Conservation (phyloP, 352 stramenopile genomes). For the Phytophthora rubi region DNA sequence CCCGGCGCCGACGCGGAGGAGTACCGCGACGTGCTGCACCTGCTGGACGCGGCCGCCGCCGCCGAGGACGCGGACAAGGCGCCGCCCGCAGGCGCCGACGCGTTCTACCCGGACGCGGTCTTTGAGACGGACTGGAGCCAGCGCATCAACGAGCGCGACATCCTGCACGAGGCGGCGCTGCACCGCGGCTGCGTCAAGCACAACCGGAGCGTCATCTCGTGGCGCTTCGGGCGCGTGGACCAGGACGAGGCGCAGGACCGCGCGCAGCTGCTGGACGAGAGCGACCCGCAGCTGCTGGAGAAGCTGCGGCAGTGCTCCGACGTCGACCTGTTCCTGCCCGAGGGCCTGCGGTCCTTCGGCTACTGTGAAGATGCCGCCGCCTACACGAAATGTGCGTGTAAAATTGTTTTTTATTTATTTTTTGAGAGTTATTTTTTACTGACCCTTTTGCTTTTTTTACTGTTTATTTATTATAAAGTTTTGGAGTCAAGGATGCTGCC, state of each 20-base stretch:
- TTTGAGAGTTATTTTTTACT: neutral
- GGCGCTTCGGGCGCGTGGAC: slow-evolving; percentile 24
- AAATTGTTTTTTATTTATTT: neutral
- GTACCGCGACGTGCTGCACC: slow-evolving; percentile 25
- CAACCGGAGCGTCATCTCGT: slow-evolving; percentile 48
- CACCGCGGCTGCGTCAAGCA: slow-evolving; percentile 47
- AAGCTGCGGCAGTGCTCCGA: slow-evolving; percentile 57
- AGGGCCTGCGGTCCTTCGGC: slow-evolving; percentile 50
- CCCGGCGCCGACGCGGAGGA: slow-evolving; percentile 6
- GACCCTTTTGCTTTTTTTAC: slow-evolving; percentile 1
- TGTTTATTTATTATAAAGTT: slow-evolving; percentile 23
- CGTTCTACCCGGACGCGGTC: slow-evolving; percentile 38
- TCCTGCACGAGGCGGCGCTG: slow-evolving; percentile 50
- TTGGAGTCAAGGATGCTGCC: slow-evolving; percentile 54
- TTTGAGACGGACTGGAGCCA: slow-evolving; percentile 42
- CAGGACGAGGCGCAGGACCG: slow-evolving; percentile 15
- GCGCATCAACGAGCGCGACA: slow-evolving; percentile 37
- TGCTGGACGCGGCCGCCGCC: slow-evolving; percentile 32
- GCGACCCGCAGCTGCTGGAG: slow-evolving; percentile 48
- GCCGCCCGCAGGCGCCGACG: slow-evolving; percentile 13
- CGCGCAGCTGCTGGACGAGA: slow-evolving; percentile 40
- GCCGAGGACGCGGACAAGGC: slow-evolving; percentile 32
- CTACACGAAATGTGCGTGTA: slow-evolving; percentile 64
- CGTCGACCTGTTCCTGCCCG: slow-evolving; percentile 71
- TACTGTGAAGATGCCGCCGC: slow-evolving; percentile 78